Conservation (phyloP, 2,329 filamentous ascomycete species). For the Diaporthe australafricana region DNA sequence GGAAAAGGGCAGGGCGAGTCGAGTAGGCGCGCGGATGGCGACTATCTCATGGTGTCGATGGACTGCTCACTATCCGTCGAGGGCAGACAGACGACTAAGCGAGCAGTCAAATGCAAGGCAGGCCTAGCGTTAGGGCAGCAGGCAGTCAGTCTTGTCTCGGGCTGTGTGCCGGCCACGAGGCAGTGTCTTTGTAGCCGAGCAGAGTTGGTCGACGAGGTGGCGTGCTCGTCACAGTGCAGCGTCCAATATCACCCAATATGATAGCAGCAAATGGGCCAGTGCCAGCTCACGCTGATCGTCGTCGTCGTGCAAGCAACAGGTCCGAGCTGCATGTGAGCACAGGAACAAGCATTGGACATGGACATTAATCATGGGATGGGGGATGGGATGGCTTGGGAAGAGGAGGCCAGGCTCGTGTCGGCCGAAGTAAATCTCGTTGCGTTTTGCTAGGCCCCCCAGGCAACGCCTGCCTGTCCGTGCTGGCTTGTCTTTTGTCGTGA, state of each 20-base stretch:
- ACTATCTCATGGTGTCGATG: slow-evolving; percentile 21
- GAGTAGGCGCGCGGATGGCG: slow-evolving; percentile 29
- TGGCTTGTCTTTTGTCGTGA: background rate
- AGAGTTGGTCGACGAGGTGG: background rate
- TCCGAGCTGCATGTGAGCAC: slow-evolving; percentile 11
- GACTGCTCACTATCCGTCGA: background rate
- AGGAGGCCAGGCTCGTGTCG: slow-evolving; percentile 10
- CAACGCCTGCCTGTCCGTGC: background rate
- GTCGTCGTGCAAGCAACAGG: slow-evolving; percentile 16
- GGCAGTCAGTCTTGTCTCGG: slow-evolving; percentile 34
- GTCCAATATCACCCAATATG: slow-evolving; percentile 11
- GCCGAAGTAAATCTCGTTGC: background rate
- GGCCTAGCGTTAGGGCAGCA: slow-evolving; percentile 30
- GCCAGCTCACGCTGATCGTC: slow-evolving; percentile 13
- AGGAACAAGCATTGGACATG: background rate
- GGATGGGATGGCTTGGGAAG: background rate
- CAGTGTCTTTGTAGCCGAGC: slow-evolving; percentile 34
- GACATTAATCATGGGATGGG: background rate
- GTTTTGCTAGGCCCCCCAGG: background rate
- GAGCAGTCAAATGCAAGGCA: slow-evolving; percentile 31
- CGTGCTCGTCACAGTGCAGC: background rate
- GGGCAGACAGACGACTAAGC: slow-evolving; percentile 15
- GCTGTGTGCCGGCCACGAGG: slow-evolving; percentile 36
- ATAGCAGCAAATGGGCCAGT: background rate
- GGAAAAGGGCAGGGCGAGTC: slow-evolving; percentile 29